These are phyloP conservation scores for Podaxis carcinomalis DNA, from an alignment of 768 basidiomycete species.

Conservation along the genomic window DNA sequence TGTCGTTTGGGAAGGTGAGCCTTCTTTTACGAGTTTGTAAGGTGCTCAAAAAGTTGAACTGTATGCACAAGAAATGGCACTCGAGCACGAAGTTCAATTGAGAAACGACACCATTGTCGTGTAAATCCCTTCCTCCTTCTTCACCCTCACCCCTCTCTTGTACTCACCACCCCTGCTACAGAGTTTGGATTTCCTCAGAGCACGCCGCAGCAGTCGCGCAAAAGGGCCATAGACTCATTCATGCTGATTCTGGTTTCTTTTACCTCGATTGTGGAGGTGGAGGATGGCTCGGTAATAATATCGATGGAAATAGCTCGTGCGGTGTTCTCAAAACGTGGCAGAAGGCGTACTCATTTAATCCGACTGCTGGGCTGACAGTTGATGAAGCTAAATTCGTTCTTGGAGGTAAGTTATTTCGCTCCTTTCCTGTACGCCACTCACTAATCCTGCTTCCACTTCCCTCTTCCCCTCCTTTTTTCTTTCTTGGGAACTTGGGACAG, in stretches of 20 bases:
- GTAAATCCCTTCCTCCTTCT: conserved; percentile 27
- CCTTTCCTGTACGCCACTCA: background rate
- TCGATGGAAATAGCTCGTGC: conserved; percentile 60
- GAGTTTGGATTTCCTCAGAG: conserved; percentile 70
- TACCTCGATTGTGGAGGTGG: conserved; percentile 80
- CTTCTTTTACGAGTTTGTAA: background rate
- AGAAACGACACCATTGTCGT: conserved; percentile 53
- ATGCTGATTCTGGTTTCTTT: conserved; percentile 72
- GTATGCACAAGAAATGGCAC: conserved; percentile 58
- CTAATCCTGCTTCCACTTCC: background rate
- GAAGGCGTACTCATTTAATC: conserved; percentile 47
- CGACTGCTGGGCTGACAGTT: conserved; percentile 48
- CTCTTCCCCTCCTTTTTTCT: conserved; percentile 24
- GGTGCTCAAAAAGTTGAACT: conserved; percentile 13
- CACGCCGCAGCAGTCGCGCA: conserved; percentile 56
- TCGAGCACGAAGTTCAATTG: conserved; percentile 45
- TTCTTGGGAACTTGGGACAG: conserved; percentile 63
- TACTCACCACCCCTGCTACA: conserved; percentile 15
- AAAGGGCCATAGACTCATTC: conserved; percentile 59
- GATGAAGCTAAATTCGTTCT: conserved; percentile 53
- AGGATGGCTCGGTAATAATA: conserved; percentile 57
- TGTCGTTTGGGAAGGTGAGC: conserved; percentile 75
- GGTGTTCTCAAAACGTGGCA: conserved; percentile 83
- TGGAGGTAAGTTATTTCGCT: conserved; percentile 44
- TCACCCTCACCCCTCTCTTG: background rate